phyloP scores from a whole-genome alignment of 257 asterid genomes.

The Solanum appendiculatum region DNA sequence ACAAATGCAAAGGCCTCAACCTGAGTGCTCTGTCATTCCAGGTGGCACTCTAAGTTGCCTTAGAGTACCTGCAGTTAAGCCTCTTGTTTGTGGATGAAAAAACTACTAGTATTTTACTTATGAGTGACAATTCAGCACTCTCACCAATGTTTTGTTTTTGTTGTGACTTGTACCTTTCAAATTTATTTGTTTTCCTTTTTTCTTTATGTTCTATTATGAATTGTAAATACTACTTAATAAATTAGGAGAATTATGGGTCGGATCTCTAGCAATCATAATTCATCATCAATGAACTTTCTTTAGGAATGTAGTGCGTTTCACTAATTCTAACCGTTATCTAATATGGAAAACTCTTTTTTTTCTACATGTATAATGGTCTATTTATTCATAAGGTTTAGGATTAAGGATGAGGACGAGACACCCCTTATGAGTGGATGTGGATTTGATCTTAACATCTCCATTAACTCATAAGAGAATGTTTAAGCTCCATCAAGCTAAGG shows the following conservation, averaged over 20 bases:
- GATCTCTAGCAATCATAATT: background rate
- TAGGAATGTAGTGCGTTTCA: no score
- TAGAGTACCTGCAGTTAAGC: constrained; percentile 52
- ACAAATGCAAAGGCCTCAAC: constrained; percentile 60
- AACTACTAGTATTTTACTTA: background rate
- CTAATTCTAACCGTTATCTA: no score
- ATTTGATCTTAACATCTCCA: no score
- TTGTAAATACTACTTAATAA: background rate
- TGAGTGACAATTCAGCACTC: background rate
- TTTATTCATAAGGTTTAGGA: no score
- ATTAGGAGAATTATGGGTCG: background rate
- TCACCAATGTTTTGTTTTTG: background rate
- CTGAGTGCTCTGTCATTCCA: constrained; percentile 55
- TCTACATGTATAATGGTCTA: no score
- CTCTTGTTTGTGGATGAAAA: constrained; percentile 46
- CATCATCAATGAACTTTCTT: no score
- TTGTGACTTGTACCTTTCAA: constrained; percentile 10
- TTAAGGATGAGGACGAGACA: no score
- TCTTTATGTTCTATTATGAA: background rate
- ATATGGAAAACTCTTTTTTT: no score
- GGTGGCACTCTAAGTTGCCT: constrained; percentile 69
- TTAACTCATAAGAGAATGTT: no score
- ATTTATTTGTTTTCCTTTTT: background rate
- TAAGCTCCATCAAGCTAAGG: no score
- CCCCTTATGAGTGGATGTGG: no score